Percentiles rank a stretch among this genome's conserved stretches.
phyloP scores from a whole-genome alignment of 345 rosid genomes.

The Eutrema heterophyllum region DNA sequence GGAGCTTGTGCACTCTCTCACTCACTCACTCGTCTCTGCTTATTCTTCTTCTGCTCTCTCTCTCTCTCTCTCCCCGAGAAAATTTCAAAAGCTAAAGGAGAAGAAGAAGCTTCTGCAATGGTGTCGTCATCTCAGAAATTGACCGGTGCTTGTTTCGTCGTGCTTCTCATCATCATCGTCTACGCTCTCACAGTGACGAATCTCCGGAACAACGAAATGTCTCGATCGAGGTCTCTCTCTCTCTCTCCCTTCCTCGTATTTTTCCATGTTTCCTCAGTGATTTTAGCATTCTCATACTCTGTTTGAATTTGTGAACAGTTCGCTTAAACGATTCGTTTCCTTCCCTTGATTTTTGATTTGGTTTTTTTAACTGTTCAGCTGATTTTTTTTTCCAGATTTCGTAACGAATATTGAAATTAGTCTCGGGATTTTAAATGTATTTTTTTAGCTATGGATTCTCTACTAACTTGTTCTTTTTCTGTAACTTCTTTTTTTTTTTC shows the following conservation, averaged over 20 bases:
- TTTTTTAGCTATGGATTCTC: background rate
- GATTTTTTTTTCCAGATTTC: too few species aligned
- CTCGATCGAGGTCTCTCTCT: background rate
- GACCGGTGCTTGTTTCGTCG: background rate
- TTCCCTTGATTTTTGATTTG: background rate
- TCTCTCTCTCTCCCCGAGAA: background rate
- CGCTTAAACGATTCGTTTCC: background rate
- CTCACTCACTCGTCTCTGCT: background rate
- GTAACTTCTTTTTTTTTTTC: background rate
- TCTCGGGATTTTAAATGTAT: background rate
- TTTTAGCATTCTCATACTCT: background rate
- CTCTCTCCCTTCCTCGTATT: background rate
- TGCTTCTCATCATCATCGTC: background rate
- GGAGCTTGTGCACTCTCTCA: slow-evolving; percentile 15
- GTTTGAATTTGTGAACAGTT: background rate
- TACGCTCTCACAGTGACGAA: background rate
- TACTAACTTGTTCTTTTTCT: background rate
- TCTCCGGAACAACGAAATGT: slow-evolving; percentile 3
- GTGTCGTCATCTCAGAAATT: background rate
- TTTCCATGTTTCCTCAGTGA: background rate
- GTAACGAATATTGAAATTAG: background rate
- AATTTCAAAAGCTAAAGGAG: background rate
- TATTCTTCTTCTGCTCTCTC: background rate
- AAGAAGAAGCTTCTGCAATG: background rate
- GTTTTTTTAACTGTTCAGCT: background rate